Percentiles rank a stretch among this genome's conserved stretches.
Evolutionary conservation across 768 basidiomycete species (phyloP).

Genomic region (Solioccasus polychromus): DNA sequence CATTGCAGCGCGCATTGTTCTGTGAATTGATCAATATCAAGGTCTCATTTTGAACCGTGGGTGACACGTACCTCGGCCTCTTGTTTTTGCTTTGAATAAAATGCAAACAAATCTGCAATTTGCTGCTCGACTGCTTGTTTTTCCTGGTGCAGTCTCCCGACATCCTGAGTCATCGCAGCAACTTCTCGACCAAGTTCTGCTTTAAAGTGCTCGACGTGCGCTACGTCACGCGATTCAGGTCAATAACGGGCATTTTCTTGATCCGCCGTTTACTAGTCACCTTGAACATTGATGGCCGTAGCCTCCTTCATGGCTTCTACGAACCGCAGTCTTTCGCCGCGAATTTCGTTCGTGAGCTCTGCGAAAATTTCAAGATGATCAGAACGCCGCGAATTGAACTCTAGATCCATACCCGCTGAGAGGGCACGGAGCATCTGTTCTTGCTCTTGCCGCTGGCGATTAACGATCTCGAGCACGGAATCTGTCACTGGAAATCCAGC

Average conservation of each 20-base stretch:
- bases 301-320: constrained; percentile 96
- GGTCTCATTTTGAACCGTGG: background rate
- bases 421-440: constrained; percentile 65
- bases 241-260: background rate
- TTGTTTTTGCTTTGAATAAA: constrained; percentile 66
- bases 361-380: background rate
- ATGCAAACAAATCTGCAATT: constrained; percentile 70
- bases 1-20: constrained; percentile 24
- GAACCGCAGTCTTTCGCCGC: constrained; percentile 80
- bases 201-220: constrained; percentile 87
- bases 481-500: constrained; percentile 46
- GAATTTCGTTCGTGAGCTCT: constrained; percentile 83
- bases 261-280: constrained; percentile 44
- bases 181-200: constrained; percentile 76
- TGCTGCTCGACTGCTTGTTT: constrained; percentile 64
- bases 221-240: constrained; percentile 44
- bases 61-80: constrained; percentile 27
- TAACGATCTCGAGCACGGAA: constrained; percentile 57
- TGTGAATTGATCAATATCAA: constrained; percentile 6
- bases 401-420: constrained; percentile 50
- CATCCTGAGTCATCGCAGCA: constrained; percentile 68
- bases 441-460: constrained; percentile 70
- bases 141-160: constrained; percentile 63
- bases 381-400: background rate
- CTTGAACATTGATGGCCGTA: constrained; percentile 81